Evolutionary conservation across 305 asterid species (phyloP), one percentile per base, ranked within the genome.

Genomic region (Plantago rigida): DNA sequence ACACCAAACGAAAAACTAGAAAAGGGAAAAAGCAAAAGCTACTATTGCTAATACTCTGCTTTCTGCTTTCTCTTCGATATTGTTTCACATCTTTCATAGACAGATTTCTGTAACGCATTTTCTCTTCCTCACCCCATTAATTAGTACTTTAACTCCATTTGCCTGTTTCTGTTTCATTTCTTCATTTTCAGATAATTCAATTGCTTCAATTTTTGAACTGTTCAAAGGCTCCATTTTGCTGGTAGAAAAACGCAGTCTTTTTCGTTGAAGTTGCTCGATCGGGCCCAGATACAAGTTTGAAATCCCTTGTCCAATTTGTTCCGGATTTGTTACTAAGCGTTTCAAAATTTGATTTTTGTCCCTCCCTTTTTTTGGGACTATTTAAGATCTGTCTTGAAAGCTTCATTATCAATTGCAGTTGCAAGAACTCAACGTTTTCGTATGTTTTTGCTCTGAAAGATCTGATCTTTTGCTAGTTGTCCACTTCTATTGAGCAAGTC

Each of bases 401-500:
- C 59, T 73, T 24, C 65, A 44, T 8, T 44, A 1, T 60, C 26
- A 28, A 5, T 60, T 54, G 73, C 67, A 56, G 28, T 69, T 64
- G 13, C 47, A 60, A 59, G 61, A 9, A 59, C 61, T 6, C 58
- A 41, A 66, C 56, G 56, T 49, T 7, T 57, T 52, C 13, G 58
- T 51, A 47, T 19, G 65, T 59, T 58, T 55, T 58, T 8, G 7
- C 24, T 50, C 54, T 10, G 51, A 56, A 68, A 67, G 60, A 45
- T 62, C 62, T 56, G 60, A 51, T 61, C 50, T 34, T 65, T 69
- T 62, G 10, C 6, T 36, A 7, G 44, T 8, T 36, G 44, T 45
- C 67, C 68, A 49, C 60, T 41, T 50, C 65, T 70, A 53, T 26
- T 62, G 75, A 74, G 60, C 69, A 41, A 31, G 45, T 56, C 28